Conservation (phyloP, 345 rosid genomes). For the Kernera saxatilis region DNA sequence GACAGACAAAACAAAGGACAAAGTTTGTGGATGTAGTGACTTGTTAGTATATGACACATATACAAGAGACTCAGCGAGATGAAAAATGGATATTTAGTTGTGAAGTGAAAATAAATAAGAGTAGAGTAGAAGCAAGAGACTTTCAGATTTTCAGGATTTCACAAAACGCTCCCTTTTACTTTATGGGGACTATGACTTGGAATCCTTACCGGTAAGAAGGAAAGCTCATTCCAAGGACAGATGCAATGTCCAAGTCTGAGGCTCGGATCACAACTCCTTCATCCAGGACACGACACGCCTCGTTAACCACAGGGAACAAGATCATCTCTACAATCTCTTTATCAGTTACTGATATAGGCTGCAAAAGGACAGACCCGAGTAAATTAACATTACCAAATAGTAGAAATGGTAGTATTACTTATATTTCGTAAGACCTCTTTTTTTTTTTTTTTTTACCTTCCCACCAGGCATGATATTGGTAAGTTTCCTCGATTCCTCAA, state of each 20-base stretch:
- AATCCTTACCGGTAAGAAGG: constrained; percentile 80
- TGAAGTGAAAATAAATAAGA: neutral
- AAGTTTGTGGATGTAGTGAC: neutral
- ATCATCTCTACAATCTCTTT: constrained; percentile 85
- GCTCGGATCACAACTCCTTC: constrained; percentile 82
- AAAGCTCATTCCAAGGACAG: constrained; percentile 97
- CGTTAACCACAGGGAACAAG: constrained; percentile 85
- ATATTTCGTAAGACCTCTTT: neutral
- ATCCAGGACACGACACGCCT: constrained; percentile 86
- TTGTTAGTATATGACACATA: neutral
- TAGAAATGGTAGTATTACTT: neutral
- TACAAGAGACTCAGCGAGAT: neutral
- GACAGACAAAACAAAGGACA: neutral
- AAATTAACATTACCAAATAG: neutral
- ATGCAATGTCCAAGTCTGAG: constrained; percentile 82
- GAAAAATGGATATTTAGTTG: neutral
- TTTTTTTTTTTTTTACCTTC: constrained; percentile 48
- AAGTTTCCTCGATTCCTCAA: constrained; percentile 64
- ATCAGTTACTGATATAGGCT: constrained; percentile 76
- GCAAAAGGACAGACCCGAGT: constrained; percentile 7
- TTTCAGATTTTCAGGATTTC: neutral
- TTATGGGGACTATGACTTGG: neutral
- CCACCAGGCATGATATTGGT: constrained; percentile 84
- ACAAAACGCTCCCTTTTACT: neutral
- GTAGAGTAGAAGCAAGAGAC: neutral